Evolutionary conservation across 345 rosid species (phyloP), one percentile per base, ranked within the genome.

Genomic region (Excoecaria cochinchinensis): DNA sequence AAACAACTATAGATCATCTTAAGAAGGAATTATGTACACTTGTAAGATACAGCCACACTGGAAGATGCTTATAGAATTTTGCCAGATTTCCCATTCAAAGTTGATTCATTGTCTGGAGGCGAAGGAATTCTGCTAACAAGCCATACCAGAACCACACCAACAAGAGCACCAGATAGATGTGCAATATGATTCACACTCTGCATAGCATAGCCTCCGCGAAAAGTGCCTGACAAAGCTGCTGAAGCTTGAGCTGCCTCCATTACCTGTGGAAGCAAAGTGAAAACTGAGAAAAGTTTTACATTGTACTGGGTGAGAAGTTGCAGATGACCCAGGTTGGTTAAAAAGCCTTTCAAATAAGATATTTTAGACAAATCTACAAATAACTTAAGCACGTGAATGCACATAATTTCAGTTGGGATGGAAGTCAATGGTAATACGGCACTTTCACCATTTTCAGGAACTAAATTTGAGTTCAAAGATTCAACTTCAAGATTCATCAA

Each of bases 241-340:
- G 98, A 92, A 62, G 97, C 90, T 76, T 92, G 97, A 50, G 98
- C 95, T 72, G 98, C 98, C 82, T 94, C 96, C 97, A 94, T 89
- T 71, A 94, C 97, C 96, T 89, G 80, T 62, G 14, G 62, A 46
- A 53, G 21, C 73, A 73, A 84, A 19, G 24, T 69, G 10, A 51
- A 36, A 61, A 55, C 53, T 22, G 0, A 19, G 17, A 72, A 67
- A 65, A 60, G 36, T 44, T 47, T 76, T 12, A 15, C n/a, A 40
- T 24, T 36, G 15, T 40, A 14, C 8, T 48, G 17, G 4, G 24
- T 8, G 50, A 3, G 62, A 63, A 42, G 46, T 63, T 60, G 56
- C 15, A 66, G 48, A 72, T 25, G 16, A 3, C 1, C 31, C 8
- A 8, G n/a, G 40, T 65, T 74, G 47, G 48, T 10, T 3, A 48